Base-by-base conservation (phyloP, 148 eudicot genomes). In the Amaranthus cruentus region DNA sequence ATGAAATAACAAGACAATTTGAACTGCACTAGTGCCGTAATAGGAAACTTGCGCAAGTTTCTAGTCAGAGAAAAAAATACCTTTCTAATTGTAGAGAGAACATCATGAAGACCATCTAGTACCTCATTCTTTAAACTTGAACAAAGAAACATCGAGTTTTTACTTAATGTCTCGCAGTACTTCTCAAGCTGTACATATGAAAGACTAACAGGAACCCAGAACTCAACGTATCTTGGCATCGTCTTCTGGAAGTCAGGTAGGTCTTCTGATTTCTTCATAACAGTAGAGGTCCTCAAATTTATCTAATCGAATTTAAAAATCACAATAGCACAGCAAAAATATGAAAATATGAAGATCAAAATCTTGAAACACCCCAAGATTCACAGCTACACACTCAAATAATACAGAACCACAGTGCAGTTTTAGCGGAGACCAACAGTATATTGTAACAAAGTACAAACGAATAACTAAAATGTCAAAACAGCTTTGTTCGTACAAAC, bases 181-280 rank as follows among this genome's bases (percentile, higher is more conserved):
- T 87, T 88, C 84, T 93, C 98, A 73, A 93, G 97, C 81, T 93
- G 98, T 76, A 85, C 82, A 83, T 88, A 75, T 53, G 98, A 89
- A 59, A 88, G 67, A 62, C 74, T 80, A 53, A 79, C 88, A 68
- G 97, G 98, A 68, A 93, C 89, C 97, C 89, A 93, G 75, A 86
- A 93, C 80, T 93, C 98, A 9, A 71, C 43, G 62, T 84, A 86
- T 75, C 70, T 88, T 51, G 86, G 80, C 62, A 78, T 75, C 28
- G 80, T 84, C 28, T 73, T 49, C 64, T 69, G 82, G 84, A 83
- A 67, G 43, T 81, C 75, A 75, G 46, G 53, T 7, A 43, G 42
- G 53, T 71, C 71, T 21, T 78, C 75, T 50, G 66, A 59, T n/a
- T 28, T 70, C 51, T 61, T 58, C 67, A 15, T 28, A 47, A 21